phyloP scores from a whole-genome alignment of 768 basidiomycete species.

The Pisolithus albus region DNA sequence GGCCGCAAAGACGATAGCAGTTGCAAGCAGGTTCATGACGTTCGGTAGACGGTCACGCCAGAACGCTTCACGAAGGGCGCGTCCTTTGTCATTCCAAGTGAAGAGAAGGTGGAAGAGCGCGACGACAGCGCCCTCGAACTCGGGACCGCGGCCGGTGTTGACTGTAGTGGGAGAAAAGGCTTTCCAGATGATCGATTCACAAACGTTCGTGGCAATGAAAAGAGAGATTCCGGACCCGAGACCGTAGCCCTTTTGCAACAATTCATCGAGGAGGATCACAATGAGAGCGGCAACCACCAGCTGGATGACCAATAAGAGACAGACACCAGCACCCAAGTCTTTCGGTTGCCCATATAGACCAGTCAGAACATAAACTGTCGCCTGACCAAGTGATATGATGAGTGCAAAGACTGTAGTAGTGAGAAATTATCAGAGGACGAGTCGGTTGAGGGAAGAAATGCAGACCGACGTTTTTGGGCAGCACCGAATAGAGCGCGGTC shows the following conservation, averaged over 20 bases:
- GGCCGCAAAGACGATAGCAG: slow-evolving; percentile 82
- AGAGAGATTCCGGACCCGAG: slow-evolving; percentile 98
- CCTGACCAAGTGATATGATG: slow-evolving; percentile 93
- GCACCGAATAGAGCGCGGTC: slow-evolving; percentile 93
- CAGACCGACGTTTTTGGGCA: slow-evolving; percentile 85
- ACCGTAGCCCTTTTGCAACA: slow-evolving; percentile 98
- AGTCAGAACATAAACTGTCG: slow-evolving; percentile 93
- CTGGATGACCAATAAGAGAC: slow-evolving; percentile 93
- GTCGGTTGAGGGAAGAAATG: neutral
- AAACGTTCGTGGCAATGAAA: slow-evolving; percentile 99
- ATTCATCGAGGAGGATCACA: slow-evolving; percentile 96
- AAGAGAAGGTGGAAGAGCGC: slow-evolving; percentile 96
- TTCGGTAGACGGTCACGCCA: slow-evolving; percentile 96
- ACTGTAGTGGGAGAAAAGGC: slow-evolving; percentile 97
- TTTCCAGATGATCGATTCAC: slow-evolving; percentile 99
- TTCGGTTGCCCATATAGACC: slow-evolving; percentile 93
- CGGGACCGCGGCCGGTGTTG: slow-evolving; percentile 96
- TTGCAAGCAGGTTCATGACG: slow-evolving; percentile 95
- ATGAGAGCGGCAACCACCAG: slow-evolving; percentile 90
- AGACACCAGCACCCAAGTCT: slow-evolving; percentile 94
- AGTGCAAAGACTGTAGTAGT: slow-evolving; percentile 78
- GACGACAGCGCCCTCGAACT: slow-evolving; percentile 96
- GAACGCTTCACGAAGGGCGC: slow-evolving; percentile 95
- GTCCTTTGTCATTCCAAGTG: slow-evolving; percentile 97
- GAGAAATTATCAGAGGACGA: neutral